These are phyloP conservation scores for Murraya koenigii DNA, from an alignment of 345 rosid genomes.

Conservation along the genomic window DNA sequence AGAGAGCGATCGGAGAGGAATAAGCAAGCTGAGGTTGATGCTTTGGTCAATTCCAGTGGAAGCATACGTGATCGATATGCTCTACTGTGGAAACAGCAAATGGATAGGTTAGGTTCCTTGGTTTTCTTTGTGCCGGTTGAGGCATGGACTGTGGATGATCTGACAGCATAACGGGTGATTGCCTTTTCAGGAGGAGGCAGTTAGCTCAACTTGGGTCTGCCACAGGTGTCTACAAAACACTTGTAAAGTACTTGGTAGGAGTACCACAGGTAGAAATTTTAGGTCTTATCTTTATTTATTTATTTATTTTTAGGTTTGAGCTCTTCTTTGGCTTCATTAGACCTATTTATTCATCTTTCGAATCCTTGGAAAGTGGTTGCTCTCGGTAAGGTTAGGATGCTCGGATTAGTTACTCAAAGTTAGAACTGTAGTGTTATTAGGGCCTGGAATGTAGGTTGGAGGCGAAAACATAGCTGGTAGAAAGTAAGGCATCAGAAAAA, in stretches of 20 bases:
- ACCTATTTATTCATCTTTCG: slow-evolving; percentile 1
- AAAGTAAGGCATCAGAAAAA: not conserved
- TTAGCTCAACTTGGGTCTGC: slow-evolving; percentile 97
- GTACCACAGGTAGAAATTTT: slow-evolving; percentile 85
- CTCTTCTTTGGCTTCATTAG: not conserved
- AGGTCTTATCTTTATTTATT: not conserved
- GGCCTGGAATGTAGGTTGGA: not conserved
- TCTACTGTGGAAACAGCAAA: slow-evolving; percentile 92
- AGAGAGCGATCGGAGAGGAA: slow-evolving; percentile 97
- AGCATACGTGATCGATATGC: slow-evolving; percentile 76
- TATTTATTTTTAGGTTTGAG: not conserved
- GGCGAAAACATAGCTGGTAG: not conserved
- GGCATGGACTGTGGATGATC: slow-evolving; percentile 11
- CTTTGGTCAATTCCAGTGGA: slow-evolving; percentile 73
- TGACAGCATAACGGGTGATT: slow-evolving; percentile 18
- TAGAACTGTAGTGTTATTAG: not conserved
- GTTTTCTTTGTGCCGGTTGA: slow-evolving; percentile 13
- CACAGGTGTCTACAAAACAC: slow-evolving; percentile 96
- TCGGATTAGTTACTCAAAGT: not conserved
- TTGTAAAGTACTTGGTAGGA: slow-evolving; percentile 96
- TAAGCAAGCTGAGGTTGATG: slow-evolving; percentile 93
- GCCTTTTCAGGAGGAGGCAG: slow-evolving; percentile 72
- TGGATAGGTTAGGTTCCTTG: slow-evolving; percentile 66
- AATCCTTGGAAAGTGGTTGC: not conserved
- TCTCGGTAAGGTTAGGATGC: not conserved